phyloP scores from a whole-genome alignment of 176 grass and related monocot genomes.

The Carex parvula region DNA sequence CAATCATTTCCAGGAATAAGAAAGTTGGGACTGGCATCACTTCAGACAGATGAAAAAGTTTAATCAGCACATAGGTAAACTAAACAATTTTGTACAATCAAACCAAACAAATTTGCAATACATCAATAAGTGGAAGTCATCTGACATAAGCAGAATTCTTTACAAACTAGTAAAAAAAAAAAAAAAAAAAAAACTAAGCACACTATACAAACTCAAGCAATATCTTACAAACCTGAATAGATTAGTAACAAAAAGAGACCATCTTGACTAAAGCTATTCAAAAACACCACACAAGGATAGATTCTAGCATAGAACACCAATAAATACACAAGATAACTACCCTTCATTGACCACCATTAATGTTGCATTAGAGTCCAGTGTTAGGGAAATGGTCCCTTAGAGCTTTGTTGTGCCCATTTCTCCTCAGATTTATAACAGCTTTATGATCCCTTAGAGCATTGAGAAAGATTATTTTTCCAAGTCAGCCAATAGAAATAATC shows the following conservation, averaged over 20 bases:
- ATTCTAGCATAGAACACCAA: background rate
- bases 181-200: background rate
- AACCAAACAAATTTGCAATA: constrained; percentile 9
- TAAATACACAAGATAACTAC: background rate
- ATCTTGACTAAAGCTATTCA: background rate
- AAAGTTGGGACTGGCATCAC: background rate
- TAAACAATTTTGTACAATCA: background rate
- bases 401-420: background rate
- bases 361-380: background rate
- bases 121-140: background rate
- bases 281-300: constrained; percentile 8
- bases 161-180: constrained; percentile 1
- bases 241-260: background rate
- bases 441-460: background rate
- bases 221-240: constrained; percentile 7
- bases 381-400: background rate
- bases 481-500: background rate
- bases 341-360: background rate
- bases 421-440: background rate
- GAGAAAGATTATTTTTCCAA: background rate
- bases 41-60: background rate
- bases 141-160: background rate
- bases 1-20: background rate
- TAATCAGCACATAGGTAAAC: background rate
- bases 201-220: constrained; percentile 15